Evolutionary conservation across 441 rosid genomes (phyloP).

Genomic region (Mallotus repandus): DNA sequence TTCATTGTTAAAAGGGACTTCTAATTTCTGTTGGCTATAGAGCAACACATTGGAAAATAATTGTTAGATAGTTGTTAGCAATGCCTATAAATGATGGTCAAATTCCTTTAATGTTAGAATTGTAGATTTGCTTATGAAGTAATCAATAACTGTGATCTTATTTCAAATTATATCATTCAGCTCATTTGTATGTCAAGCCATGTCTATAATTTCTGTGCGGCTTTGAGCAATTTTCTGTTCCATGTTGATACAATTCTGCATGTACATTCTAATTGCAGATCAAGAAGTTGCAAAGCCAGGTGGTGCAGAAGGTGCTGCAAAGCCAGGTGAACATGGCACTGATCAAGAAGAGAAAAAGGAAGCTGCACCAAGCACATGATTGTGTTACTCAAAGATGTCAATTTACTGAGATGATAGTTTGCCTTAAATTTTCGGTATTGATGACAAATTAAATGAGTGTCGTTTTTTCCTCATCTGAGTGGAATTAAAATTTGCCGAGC

Average conservation of each 20-base stretch:
- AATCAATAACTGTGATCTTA: neutral
- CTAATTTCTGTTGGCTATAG: neutral
- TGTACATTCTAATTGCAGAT: slow-evolving; percentile 16
- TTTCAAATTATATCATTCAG: neutral
- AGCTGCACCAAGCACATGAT: slow-evolving; percentile 37
- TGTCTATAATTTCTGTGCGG: neutral
- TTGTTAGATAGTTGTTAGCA: neutral
- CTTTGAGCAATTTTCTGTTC: neutral
- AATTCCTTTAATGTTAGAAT: neutral
- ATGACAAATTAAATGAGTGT: slow-evolving; percentile 18
- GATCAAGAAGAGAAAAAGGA: slow-evolving; percentile 27
- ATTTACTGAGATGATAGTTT: neutral
- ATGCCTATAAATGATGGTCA: neutral
- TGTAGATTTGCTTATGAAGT: neutral
- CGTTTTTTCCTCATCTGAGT: slow-evolving; percentile 14
- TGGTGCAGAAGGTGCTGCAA: slow-evolving; percentile 14
- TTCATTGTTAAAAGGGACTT: neutral
- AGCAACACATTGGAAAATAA: neutral
- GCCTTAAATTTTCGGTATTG: slow-evolving; percentile 15
- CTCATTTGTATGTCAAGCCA: neutral
- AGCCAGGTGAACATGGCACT: slow-evolving; percentile 19
- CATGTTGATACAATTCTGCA: neutral
- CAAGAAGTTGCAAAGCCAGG: slow-evolving; percentile 33
- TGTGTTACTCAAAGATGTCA: slow-evolving; percentile 16
- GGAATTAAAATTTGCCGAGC: slow-evolving; percentile 15